Base-by-base conservation (phyloP, 352 stramenopile species). In the Pythium monospermum region DNA sequence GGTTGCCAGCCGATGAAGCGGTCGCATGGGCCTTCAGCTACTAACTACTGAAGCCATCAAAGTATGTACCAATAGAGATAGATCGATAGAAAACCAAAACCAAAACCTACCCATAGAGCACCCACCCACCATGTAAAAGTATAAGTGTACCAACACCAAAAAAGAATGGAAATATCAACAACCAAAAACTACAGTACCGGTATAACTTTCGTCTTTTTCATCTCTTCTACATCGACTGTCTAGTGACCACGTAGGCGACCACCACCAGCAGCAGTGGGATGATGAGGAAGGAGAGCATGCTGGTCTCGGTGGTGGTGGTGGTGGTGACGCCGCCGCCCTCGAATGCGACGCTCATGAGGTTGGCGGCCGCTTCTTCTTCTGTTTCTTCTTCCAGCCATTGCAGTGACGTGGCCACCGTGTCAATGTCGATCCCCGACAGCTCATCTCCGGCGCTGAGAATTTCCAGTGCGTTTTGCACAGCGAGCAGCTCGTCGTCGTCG, bases 21-120 rank as follows among this genome's bases (percentile, higher is more conserved):
- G 73, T 89, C 56, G 73, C 84, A 51, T 89, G 78, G 78, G 75
- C 78, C 4, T 89, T 87, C 57, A 89, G 78, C 32, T 89, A 89
- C 65, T 89, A 83, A 48, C 16, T 21, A 6, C 7, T 8, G 31
- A 43, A 49, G 59, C 42, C 12, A 45, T 50, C 43, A 13, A n/a
- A n/a, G n/a, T 26, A 30, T 19, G 40, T 26, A 7, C 50, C 43
- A 37, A 57, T 23, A 32, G 25, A 54, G 4, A 45, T 49, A 50
- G 38, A 45, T 23, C 52, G 51, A 57, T 50, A 45, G 28, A n/a
- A n/a, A n/a, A n/a, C n/a, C n/a, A n/a, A n/a, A n/a, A n/a, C n/a
- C n/a, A n/a, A n/a, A n/a, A n/a, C n/a, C n/a, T n/a, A 5, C 31
- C 31, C 23, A 50, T 42, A 57, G 27, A 56, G 47, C 40, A 30